Base-by-base conservation (phyloP, 495 filamentous ascomycete genomes). In the Bacidia gigantensis region DNA sequence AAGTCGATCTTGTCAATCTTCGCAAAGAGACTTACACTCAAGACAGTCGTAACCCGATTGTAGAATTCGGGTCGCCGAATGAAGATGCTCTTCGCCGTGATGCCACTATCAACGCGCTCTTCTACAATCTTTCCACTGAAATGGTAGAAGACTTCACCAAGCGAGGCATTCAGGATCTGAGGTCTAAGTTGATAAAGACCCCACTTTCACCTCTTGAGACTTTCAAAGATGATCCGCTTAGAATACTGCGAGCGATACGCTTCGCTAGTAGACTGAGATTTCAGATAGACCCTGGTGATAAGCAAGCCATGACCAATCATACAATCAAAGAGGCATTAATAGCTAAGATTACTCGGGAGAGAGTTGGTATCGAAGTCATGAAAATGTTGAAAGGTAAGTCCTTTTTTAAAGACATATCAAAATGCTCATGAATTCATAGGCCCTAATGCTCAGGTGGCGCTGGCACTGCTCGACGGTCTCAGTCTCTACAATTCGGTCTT, bases 1-100 rank as follows among this genome's bases (percentile, higher is more conserved):
- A 97, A 59, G 75, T 97, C 21, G 92, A 98, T 58, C 76, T 98
- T 58, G 92, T 98, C 39, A 97, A 98, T 63, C 69, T 98, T 52
- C 76, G 92, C 38, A 92, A 88, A 63, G 92, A 98, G 68, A 85
- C 82, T 12, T 98, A 98, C 58, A 72, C 78, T 1, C 77, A 84
- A 9, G 81, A 88, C 20, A 95, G 87, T 62, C 78, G 92, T 17
- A 94, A 89, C 60, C 92, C 92, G 0, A 74, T 83, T 57, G 87
- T 97, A 79, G 86, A 95, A 61, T 96, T 96, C 64, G 92, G 92
- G 2, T 93, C 87, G 0, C 80, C 90, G 11, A 75, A 83, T 54
- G 87, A 98, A 64, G 92, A 98, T 64, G 89, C 93, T 3, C 53
- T 89, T 52, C 80, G 92, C 22, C 78, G 92, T 46, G 92, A 98